Conservation (phyloP, 306 rosid species). For the Acacia crassicarpa region DNA sequence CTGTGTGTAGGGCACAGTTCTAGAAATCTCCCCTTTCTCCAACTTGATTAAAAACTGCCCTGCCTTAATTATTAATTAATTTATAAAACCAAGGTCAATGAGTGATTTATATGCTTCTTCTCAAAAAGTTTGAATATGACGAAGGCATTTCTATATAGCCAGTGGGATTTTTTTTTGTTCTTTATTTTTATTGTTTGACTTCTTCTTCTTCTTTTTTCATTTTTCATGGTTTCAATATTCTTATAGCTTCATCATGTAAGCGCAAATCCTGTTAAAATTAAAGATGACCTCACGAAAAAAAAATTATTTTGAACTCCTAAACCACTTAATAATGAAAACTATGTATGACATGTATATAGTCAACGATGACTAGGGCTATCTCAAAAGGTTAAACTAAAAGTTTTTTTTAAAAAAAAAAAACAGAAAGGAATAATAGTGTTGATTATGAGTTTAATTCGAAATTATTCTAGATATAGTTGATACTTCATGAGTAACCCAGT, state of each 20-base stretch:
- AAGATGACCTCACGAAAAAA: neutral
- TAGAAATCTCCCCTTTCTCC: constrained; percentile 19
- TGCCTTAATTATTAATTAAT: constrained; percentile 13
- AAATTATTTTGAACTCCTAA: neutral
- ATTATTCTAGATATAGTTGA: neutral
- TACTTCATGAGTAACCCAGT: too few species aligned
- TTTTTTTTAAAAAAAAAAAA: neutral
- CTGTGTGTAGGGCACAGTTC: constrained; percentile 32
- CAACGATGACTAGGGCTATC: neutral
- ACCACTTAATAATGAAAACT: neutral
- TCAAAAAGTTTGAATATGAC: constrained; percentile 40
- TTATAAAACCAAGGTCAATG: constrained; percentile 75
- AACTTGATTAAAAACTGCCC: constrained; percentile 28
- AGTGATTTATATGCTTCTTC: constrained; percentile 40
- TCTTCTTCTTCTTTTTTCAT: neutral
- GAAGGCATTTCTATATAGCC: constrained; percentile 17
- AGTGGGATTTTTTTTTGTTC: constrained; percentile 34
- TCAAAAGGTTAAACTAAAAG: neutral
- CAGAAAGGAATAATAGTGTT: neutral
- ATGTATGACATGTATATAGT: neutral
- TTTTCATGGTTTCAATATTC: neutral
- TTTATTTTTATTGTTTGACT: constrained; percentile 35
- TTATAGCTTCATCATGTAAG: neutral
- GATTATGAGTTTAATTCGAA: neutral
- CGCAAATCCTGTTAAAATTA: neutral